These are phyloP conservation scores for Uronychia setigera DNA, from an alignment of 73 alveolate genomes.

Conservation along the genomic window DNA sequence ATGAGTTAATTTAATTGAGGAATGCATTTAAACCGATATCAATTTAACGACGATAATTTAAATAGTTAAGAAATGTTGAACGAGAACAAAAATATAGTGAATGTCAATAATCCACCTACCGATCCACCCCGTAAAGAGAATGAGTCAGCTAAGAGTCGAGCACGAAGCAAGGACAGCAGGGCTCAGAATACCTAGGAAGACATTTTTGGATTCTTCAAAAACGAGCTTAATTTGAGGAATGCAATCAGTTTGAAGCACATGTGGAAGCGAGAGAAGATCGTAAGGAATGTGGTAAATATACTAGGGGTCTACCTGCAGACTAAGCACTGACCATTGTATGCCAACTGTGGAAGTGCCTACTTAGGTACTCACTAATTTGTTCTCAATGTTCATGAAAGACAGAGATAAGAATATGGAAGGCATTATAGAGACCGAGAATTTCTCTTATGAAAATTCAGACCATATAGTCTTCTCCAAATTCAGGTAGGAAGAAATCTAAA, in stretches of 20 bases:
- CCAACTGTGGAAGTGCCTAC: background rate
- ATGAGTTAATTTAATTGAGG: background rate
- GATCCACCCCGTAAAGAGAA: background rate
- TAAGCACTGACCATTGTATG: background rate
- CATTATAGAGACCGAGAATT: background rate
- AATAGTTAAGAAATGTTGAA: background rate
- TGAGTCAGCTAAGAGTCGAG: background rate
- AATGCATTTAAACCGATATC: background rate
- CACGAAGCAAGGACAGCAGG: background rate
- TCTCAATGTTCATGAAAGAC: background rate
- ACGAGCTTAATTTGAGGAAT: background rate
- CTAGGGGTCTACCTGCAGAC: background rate
- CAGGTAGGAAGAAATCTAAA: background rate
- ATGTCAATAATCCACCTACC: background rate
- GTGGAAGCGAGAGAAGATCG: constrained; percentile 23
- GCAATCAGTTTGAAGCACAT: constrained; percentile 1
- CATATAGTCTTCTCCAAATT: background rate
- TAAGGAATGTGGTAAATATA: background rate
- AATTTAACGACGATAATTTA: background rate
- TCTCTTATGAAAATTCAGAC: background rate
- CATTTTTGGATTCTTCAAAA: background rate
- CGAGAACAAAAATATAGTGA: background rate
- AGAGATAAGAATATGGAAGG: background rate
- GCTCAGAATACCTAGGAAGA: background rate
- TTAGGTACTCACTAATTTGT: background rate